These are phyloP conservation scores for Phaffomyces thermotolerans DNA, from an alignment of 805 yeast species.

Conservation along the genomic window DNA sequence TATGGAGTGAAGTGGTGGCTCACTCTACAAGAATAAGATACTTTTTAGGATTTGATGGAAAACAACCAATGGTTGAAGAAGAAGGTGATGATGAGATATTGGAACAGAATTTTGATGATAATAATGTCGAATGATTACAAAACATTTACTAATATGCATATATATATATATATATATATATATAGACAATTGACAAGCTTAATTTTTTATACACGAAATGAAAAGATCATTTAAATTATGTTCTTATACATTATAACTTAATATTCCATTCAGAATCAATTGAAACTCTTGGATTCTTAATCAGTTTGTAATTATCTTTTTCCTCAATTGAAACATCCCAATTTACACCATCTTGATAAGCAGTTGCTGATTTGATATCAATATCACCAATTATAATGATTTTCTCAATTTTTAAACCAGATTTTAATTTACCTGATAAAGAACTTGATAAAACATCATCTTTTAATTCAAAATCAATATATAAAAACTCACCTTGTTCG, in stretches of 20 bases:
- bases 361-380: constrained; percentile 13
- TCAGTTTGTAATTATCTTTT: constrained; percentile 19
- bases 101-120: constrained; percentile 8
- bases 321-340: constrained; percentile 30
- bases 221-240: background rate
- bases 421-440: constrained; percentile 19
- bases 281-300: constrained; percentile 45
- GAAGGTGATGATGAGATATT: constrained; percentile 8
- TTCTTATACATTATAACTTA: constrained; percentile 14
- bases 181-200: background rate
- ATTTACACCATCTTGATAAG: constrained; percentile 31
- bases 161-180: too few species aligned
- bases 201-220: background rate
- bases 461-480: constrained; percentile 33
- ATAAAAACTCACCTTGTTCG: constrained; percentile 41
- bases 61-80: constrained; percentile 2
- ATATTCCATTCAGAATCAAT: constrained; percentile 44
- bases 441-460: constrained; percentile 28
- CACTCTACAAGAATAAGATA: constrained; percentile 18
- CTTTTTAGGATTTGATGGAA: constrained; percentile 7
- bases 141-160: too few species aligned
- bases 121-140: constrained; percentile 1
- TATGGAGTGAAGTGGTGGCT: constrained; percentile 25
- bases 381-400: constrained; percentile 41
- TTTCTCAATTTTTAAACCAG: constrained; percentile 39